These are phyloP conservation scores for Collybiopsis luxurians DNA, from an alignment of 768 basidiomycete genomes.

Conservation along the genomic window DNA sequence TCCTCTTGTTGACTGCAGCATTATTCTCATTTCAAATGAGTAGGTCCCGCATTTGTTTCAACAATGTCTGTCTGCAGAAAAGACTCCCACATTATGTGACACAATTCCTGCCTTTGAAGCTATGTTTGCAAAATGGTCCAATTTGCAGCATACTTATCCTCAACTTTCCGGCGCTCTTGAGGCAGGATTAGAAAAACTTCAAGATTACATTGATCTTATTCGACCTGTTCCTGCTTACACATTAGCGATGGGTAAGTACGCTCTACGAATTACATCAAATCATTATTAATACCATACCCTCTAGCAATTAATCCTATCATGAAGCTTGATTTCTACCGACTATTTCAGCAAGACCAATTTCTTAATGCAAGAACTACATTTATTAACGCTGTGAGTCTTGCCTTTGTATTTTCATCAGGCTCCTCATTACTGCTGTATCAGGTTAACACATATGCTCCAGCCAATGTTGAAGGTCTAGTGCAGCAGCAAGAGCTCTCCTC, in stretches of 20 bases:
- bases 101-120: slow-evolving; percentile 25
- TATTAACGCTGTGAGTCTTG: too few relatives aligned
- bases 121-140: slow-evolving; percentile 22
- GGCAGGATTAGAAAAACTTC: slow-evolving; percentile 26
- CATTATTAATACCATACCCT: background rate
- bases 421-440: too few relatives aligned
- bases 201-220: slow-evolving; percentile 17
- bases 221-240: slow-evolving; percentile 20
- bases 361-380: too few relatives aligned
- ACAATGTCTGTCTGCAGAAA: slow-evolving; percentile 26
- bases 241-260: slow-evolving; percentile 20
- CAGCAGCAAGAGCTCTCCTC: too few relatives aligned
- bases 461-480: too few relatives aligned
- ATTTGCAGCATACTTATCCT: slow-evolving; percentile 9
- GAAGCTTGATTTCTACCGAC: too few relatives aligned
- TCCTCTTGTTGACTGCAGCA: background rate
- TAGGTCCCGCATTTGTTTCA: slow-evolving; percentile 32
- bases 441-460: too few relatives aligned
- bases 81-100: slow-evolving; percentile 24
- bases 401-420: too few relatives aligned
- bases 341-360: too few relatives aligned
- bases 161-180: slow-evolving; percentile 17
- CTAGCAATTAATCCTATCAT: background rate
- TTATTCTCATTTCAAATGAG: too few relatives aligned
- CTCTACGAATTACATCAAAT: background rate